A percentile compares a stretch with the other conserved stretches of the same genome.
phyloP scores from a whole-genome alignment of 2,329 filamentous ascomycete species.

The Dissoconium aciculare region DNA sequence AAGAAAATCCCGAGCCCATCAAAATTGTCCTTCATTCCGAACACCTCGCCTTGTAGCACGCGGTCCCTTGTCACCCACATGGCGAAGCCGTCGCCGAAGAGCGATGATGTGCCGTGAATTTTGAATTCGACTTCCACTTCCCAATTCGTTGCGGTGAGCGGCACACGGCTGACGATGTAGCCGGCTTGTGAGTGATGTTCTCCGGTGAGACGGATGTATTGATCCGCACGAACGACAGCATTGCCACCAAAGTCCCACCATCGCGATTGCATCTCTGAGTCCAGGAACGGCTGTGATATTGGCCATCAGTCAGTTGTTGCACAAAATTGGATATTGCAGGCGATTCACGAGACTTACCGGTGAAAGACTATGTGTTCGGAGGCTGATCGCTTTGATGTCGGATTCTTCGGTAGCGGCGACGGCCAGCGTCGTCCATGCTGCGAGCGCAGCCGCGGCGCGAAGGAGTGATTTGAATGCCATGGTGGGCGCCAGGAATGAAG shows the following conservation, averaged over 20 bases:
- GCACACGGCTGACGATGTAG: slow-evolving; percentile 87
- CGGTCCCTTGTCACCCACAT: slow-evolving; percentile 97
- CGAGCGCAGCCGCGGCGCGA: too few relatives aligned
- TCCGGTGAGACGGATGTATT: slow-evolving; percentile 81
- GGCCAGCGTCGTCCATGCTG: too few relatives aligned
- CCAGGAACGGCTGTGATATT: slow-evolving; percentile 67
- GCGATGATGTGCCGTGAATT: slow-evolving; percentile 72
- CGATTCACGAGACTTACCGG: slow-evolving; percentile 10
- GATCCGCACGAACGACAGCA: slow-evolving; percentile 62
- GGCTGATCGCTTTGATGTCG: slow-evolving; percentile 23
- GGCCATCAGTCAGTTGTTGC: slow-evolving; percentile 1
- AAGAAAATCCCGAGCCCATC: slow-evolving; percentile 92
- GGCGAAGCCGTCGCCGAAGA: slow-evolving; percentile 92
- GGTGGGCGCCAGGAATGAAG: too few relatives aligned
- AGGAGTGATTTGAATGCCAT: too few relatives aligned
- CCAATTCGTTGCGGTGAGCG: slow-evolving; percentile 96
- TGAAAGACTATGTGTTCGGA: slow-evolving; percentile 23
- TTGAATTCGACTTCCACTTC: slow-evolving; percentile 94
- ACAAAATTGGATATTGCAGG: background rate
- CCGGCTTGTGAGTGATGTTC: slow-evolving; percentile 82
- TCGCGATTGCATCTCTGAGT: slow-evolving; percentile 93
- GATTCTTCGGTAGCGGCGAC: too few relatives aligned
- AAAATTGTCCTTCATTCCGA: slow-evolving; percentile 75
- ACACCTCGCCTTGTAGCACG: slow-evolving; percentile 64
- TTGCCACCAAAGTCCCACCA: slow-evolving; percentile 99